Conservation (phyloP, 345 rosid genomes). For the Camelina sativa region DNA sequence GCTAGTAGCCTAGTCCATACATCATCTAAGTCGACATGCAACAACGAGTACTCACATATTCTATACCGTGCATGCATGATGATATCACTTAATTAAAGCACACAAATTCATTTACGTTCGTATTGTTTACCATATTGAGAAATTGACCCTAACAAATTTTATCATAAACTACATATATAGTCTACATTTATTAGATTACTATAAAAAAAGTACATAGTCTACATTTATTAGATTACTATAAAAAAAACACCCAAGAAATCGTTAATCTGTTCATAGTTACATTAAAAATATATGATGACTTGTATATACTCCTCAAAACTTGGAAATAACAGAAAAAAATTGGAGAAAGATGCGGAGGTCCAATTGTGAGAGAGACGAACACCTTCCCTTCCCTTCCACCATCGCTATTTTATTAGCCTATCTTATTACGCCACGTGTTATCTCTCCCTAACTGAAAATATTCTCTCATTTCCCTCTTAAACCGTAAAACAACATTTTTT, state of each 20-base stretch:
- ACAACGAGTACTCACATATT: not conserved
- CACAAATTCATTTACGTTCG: no score
- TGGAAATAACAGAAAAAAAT: not conserved
- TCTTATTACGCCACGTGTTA: constrained; percentile 20
- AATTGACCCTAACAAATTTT: not conserved
- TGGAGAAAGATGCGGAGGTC: constrained; percentile 37
- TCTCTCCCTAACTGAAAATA: constrained; percentile 34
- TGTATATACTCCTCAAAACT: constrained; percentile 5
- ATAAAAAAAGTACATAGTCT: not conserved
- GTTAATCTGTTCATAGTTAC: no score
- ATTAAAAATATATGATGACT: not conserved
- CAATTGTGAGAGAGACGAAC: not conserved
- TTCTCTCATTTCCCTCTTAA: constrained; percentile 41
- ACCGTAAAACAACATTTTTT: constrained; percentile 12
- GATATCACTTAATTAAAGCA: no score
- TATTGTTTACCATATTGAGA: not conserved
- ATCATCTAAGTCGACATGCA: not conserved
- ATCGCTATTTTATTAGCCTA: not conserved
- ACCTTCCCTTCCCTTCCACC: not conserved
- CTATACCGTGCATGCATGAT: no score
- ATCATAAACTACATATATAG: not conserved
- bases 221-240: no score
- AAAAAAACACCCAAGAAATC: no score
- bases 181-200: not conserved
- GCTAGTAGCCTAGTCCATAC: no score